Base-by-base conservation (phyloP, 192 early-diverging fungal genomes). In the Allomyces macrogynus region DNA sequence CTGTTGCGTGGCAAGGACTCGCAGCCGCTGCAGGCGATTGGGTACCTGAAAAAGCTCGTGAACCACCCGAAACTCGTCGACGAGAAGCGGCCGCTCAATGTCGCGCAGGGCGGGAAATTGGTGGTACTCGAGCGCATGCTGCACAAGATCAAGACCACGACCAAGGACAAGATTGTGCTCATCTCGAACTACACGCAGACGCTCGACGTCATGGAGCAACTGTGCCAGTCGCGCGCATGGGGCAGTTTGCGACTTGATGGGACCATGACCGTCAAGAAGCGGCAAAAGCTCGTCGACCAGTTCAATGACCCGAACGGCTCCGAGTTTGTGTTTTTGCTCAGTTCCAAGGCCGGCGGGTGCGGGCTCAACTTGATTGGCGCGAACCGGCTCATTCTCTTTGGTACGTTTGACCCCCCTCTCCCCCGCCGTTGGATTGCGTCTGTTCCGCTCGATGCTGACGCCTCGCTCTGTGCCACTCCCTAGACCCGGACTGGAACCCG, bases 171-270 rank as follows among this genome's bases (percentile, higher is more conserved):
- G 73, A 95, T 99, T 70, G 96, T 99, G 14, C 75, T 99, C 16
- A 96, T 99, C 61, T 91, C 88, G 42, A 99, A 99, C 70, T 99
- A 97, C 75, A 99, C 96, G 0, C 94, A 99, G 72, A 97, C 96
- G 4, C 73, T 97, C 61, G 91, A 99, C 70, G 70, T 95, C 60
- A 90, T 99, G 69, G 91, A 97, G 67, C 77, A 80, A n/a, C 80
- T 92, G 62, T 99, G 93, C 62, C 74, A 77, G 0, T 80, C 79
- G 24, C 81, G 81, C 57, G 78, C 80, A 77, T 91, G 79, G 76
- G 79, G 66, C 12, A 5, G 77, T 32, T 78, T 94, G 65, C 79
- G 96, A 20, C 74, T 99, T 24, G 96, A 99, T 72, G 96, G 96
- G 7, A 75, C 86, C 0, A 89, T 99, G 90, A 85, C 82, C 2